Evolutionary conservation across 2,329 filamentous ascomycete genomes (phyloP).

Genomic region (Aureobasidium sp.): DNA sequence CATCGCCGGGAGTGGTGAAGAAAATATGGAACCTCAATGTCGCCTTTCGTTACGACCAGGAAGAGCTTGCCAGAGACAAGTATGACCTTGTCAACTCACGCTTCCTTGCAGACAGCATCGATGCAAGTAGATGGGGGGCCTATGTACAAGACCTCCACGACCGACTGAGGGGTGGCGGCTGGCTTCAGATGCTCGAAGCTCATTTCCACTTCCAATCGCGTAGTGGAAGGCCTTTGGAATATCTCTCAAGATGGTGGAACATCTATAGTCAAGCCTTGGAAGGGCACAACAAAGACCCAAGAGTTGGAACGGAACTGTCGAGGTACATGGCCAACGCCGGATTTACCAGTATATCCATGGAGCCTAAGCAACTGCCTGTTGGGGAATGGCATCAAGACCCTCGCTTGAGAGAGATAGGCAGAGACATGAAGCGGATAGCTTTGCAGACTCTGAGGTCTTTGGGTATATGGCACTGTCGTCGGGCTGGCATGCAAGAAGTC

Average conservation of each 20-base stretch:
- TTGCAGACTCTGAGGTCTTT: slow-evolving; percentile 10
- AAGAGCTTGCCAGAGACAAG: slow-evolving; percentile 33
- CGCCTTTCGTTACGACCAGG: slow-evolving; percentile 19
- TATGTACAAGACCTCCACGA: slow-evolving; percentile 71
- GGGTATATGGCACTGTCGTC: slow-evolving; percentile 14
- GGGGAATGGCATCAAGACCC: slow-evolving; percentile 10
- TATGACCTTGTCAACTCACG: slow-evolving; percentile 83
- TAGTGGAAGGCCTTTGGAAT: slow-evolving; percentile 64
- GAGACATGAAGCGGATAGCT: slow-evolving; percentile 5
- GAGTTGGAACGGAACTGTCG: slow-evolving; percentile 8
- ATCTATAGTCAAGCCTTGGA: slow-evolving; percentile 28
- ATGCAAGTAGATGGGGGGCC: slow-evolving; percentile 60
- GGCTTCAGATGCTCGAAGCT: slow-evolving; percentile 83
- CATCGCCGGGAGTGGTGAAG: slow-evolving; percentile 16
- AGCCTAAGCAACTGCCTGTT: slow-evolving; percentile 3
- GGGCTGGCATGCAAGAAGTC: slow-evolving; percentile 4
- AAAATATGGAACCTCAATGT: slow-evolving; percentile 28
- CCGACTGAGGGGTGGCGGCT: slow-evolving; percentile 66
- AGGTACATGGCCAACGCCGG: slow-evolving; percentile 11
- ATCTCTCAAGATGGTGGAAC: slow-evolving; percentile 29
- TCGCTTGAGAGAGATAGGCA: neutral
- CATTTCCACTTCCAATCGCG: slow-evolving; percentile 81
- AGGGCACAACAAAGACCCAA: slow-evolving; percentile 9
- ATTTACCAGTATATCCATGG: neutral
- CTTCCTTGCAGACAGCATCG: slow-evolving; percentile 62